phyloP scores from a whole-genome alignment of 331 rosid species.

The Malus hybrid region DNA sequence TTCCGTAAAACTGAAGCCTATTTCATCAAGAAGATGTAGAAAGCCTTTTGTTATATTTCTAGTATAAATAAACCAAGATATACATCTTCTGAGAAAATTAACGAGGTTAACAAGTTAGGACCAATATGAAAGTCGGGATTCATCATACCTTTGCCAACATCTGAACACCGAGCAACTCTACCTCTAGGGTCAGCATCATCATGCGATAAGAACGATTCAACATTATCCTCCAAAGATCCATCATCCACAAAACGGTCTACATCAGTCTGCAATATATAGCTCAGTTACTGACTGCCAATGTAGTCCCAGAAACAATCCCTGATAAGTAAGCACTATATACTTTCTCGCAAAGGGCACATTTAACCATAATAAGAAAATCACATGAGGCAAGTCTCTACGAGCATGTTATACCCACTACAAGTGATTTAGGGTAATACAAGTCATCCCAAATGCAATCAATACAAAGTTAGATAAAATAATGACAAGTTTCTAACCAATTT shows the following conservation, averaged over 20 bases:
- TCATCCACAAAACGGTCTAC: constrained; percentile 43
- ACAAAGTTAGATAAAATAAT: neutral
- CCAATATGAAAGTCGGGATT: too few relatives aligned
- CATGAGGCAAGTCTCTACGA: neutral
- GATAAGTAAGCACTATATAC: neutral
- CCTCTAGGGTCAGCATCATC: constrained; percentile 35
- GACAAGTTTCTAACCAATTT: constrained; percentile 41
- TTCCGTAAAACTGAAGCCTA: constrained; percentile 48
- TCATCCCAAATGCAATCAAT: neutral
- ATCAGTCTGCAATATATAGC: constrained; percentile 37
- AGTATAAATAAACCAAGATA: neutral
- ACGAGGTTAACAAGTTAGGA: neutral
- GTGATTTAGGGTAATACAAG: neutral
- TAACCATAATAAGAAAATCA: neutral
- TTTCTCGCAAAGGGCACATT: neutral
- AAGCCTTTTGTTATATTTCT: neutral
- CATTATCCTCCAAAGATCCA: constrained; percentile 51
- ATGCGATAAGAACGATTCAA: constrained; percentile 44
- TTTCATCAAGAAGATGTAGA: constrained; percentile 6
- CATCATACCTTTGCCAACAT: constrained; percentile 44
- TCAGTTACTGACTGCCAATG: neutral
- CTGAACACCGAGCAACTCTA: constrained; percentile 31
- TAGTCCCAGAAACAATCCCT: neutral
- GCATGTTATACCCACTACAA: neutral
- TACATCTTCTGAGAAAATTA: neutral